Percentiles rank a stretch among this genome's conserved stretches.
Conservation (phyloP, 2,329 filamentous ascomycete species). For the Microcyclospora tardicrescens region DNA sequence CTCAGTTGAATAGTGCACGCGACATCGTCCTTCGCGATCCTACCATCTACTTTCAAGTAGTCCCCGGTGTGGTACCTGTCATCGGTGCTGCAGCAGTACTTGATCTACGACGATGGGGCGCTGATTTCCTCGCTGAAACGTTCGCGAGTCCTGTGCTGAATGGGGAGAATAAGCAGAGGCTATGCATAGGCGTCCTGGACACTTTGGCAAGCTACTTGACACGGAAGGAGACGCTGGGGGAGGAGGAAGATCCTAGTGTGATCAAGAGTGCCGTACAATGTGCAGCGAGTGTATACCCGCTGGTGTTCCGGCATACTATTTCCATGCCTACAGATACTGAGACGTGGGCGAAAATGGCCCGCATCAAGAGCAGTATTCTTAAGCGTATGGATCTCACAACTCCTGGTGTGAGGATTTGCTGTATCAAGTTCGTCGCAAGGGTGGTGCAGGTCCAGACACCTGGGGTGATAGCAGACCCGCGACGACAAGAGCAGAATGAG, state of each 20-base stretch:
- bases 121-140: slow-evolving; percentile 89
- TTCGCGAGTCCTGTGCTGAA: slow-evolving; percentile 83
- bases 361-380: slow-evolving; percentile 81
- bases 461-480: slow-evolving; percentile 66
- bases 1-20: slow-evolving; percentile 80
- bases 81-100: slow-evolving; percentile 61
- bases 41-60: slow-evolving; percentile 79
- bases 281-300: slow-evolving; percentile 81
- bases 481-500: slow-evolving; percentile 69
- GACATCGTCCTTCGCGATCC: slow-evolving; percentile 79
- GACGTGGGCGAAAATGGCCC: slow-evolving; percentile 76
- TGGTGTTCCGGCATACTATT: slow-evolving; percentile 85
- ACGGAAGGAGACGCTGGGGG: slow-evolving; percentile 37
- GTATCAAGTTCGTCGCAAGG: slow-evolving; percentile 92
- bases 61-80: slow-evolving; percentile 85
- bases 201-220: slow-evolving; percentile 45
- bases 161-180: slow-evolving; percentile 62
- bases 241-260: slow-evolving; percentile 62
- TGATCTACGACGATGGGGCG: slow-evolving; percentile 86
- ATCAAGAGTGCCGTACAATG: slow-evolving; percentile 79
- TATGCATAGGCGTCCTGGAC: slow-evolving; percentile 58
- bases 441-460: slow-evolving; percentile 85
- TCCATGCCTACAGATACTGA: slow-evolving; percentile 69
- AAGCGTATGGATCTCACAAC: slow-evolving; percentile 73
- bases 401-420: slow-evolving; percentile 73